Evolutionary conservation across 1,284 basidiomycete species (phyloP).

Genomic region (Mrakiaceae sp.): DNA sequence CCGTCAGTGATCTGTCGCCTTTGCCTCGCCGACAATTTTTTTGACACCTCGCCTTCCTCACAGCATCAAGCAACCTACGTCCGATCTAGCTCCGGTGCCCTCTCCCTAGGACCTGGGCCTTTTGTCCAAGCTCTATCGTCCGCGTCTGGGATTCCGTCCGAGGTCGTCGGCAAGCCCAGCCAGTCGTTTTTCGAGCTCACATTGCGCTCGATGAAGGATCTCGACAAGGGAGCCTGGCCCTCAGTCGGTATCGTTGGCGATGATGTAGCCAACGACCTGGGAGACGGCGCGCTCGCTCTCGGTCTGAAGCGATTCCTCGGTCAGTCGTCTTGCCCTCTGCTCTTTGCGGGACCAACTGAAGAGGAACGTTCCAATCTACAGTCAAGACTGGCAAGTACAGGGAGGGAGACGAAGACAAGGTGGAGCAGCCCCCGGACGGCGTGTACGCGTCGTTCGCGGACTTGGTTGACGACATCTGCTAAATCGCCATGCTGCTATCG

Average conservation of each 20-base stretch:
- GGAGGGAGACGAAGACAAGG: slow-evolving; percentile 43
- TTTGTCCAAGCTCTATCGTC: slow-evolving; percentile 54
- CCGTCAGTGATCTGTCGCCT: background rate
- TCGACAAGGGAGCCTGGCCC: slow-evolving; percentile 17
- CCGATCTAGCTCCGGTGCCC: slow-evolving; percentile 41
- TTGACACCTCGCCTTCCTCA: slow-evolving; percentile 2
- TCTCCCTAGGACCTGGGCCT: slow-evolving; percentile 57
- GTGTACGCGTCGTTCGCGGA: slow-evolving; percentile 19
- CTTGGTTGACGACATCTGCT: background rate
- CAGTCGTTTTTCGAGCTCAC: slow-evolving; percentile 49
- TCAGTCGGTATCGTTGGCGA: slow-evolving; percentile 54
- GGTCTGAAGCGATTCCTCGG: slow-evolving; percentile 55
- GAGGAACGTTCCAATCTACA: slow-evolving; percentile 23
- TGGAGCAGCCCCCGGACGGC: slow-evolving; percentile 6
- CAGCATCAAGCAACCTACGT: slow-evolving; percentile 48
- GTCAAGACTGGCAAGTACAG: slow-evolving; percentile 56
- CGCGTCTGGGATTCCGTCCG: slow-evolving; percentile 42
- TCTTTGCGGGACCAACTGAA: slow-evolving; percentile 14
- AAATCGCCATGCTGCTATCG: too few species aligned
- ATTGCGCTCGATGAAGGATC: slow-evolving; percentile 39
- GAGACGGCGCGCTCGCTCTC: slow-evolving; percentile 49
- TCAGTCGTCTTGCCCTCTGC: slow-evolving; percentile 25
- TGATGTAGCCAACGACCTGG: slow-evolving; percentile 53
- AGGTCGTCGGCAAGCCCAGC: slow-evolving; percentile 55
- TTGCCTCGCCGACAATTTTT: background rate